Percentiles rank a stretch among this genome's conserved stretches.
Evolutionary conservation across 768 basidiomycete genomes (phyloP).

Genomic region (Cubamyces lactineus): DNA sequence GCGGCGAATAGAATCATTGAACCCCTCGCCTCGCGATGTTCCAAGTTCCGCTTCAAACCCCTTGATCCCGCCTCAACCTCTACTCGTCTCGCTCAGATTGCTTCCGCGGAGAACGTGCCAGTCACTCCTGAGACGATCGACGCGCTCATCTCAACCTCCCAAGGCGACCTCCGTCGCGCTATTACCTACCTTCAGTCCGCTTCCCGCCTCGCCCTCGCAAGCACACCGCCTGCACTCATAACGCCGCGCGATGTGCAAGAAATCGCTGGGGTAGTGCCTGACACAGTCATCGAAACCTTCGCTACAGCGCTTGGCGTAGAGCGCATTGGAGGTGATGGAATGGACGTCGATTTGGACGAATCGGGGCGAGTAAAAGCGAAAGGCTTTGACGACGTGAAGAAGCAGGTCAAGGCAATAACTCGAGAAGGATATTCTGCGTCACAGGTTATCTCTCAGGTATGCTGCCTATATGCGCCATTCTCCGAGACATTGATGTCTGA

Average conservation of each 20-base stretch:
- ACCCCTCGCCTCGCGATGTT: constrained; percentile 97
- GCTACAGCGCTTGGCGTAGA: constrained; percentile 77
- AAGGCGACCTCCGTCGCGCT: constrained; percentile 92
- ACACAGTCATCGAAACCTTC: constrained; percentile 67
- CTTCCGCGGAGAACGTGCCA: constrained; percentile 68
- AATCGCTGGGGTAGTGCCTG: constrained; percentile 94
- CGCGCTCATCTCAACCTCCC: constrained; percentile 77
- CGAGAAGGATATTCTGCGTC: constrained; percentile 92
- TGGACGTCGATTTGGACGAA: constrained; percentile 55
- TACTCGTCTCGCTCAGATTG: constrained; percentile 78
- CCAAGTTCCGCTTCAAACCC: constrained; percentile 97
- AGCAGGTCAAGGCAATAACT: constrained; percentile 74
- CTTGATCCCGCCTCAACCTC: constrained; percentile 80
- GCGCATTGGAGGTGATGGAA: constrained; percentile 43
- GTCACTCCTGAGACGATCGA: constrained; percentile 63
- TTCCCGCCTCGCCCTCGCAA: constrained; percentile 79
- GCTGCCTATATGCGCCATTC: constrained; percentile 27
- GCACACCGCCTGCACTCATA: constrained; percentile 72
- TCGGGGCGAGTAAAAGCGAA: constrained; percentile 26
- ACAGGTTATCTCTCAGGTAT: constrained; percentile 86
- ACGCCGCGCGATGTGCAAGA: constrained; percentile 85
- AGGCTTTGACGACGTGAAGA: constrained; percentile 65
- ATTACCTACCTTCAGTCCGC: constrained; percentile 99
- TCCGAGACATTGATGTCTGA: constrained; percentile 27
- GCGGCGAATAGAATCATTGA: constrained; percentile 84